Percentiles rank a stretch among this genome's conserved stretches.
Conservation (phyloP, 2,329 filamentous ascomycete species). For the Magnaporthales sp. region DNA sequence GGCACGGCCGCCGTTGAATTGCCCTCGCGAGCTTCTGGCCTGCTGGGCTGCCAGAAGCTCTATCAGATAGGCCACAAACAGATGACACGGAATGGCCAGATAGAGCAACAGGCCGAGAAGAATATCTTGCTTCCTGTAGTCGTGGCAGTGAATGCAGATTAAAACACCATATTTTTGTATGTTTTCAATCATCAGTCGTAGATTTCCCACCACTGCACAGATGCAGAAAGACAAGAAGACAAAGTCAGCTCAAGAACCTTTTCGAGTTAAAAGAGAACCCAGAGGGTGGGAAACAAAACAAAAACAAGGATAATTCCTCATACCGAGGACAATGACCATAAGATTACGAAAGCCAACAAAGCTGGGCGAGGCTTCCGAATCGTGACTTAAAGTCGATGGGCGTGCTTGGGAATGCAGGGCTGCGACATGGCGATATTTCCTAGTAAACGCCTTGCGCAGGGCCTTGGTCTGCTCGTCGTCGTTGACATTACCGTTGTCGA, state of each 20-base stretch:
- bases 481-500: not conserved
- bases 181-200: slow-evolving; percentile 93
- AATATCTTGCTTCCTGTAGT: slow-evolving; percentile 73
- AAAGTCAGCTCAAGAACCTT: not conserved
- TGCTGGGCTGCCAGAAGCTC: slow-evolving; percentile 76
- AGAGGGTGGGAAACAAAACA: no score
- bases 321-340: slow-evolving; percentile 88
- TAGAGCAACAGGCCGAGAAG: slow-evolving; percentile 70
- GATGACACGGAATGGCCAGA: slow-evolving; percentile 79
- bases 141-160: slow-evolving; percentile 84
- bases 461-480: slow-evolving; percentile 14
- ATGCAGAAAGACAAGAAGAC: slow-evolving; percentile 2
- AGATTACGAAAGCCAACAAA: slow-evolving; percentile 93
- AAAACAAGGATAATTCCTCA: slow-evolving; percentile 16
- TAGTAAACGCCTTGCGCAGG: slow-evolving; percentile 30
- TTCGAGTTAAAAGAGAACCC: not conserved
- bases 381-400: slow-evolving; percentile 79
- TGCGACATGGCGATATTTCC: slow-evolving; percentile 85
- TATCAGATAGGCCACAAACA: slow-evolving; percentile 84
- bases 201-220: slow-evolving; percentile 71
- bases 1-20: not conserved
- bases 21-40: slow-evolving; percentile 55
- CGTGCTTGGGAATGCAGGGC: slow-evolving; percentile 68
- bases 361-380: slow-evolving; percentile 65
- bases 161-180: slow-evolving; percentile 96